phyloP scores from a whole-genome alignment of 2,329 filamentous ascomycete species.

The Mariannaea sp. region DNA sequence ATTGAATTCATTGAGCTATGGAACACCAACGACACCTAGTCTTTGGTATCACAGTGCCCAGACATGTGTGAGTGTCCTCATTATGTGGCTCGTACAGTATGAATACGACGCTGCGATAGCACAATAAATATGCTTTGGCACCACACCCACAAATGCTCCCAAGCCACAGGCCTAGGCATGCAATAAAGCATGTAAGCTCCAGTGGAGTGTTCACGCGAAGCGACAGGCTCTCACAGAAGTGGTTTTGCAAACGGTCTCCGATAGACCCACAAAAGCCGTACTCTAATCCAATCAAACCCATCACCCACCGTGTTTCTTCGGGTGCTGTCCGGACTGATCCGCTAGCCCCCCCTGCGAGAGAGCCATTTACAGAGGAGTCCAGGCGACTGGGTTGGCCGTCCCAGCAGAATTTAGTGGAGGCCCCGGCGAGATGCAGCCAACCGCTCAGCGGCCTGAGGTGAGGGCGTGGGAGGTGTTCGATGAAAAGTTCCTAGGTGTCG shows the following conservation, averaged over 20 bases:
- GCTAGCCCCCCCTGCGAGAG: conserved; percentile 14
- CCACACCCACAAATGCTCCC: no score
- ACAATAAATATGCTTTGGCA: no score
- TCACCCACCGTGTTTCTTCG: conserved; percentile 9
- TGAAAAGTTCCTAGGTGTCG: conserved; percentile 37
- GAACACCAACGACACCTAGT: no score
- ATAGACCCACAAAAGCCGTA: not conserved
- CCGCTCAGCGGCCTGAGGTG: conserved; percentile 1
- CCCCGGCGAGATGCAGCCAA: conserved; percentile 27
- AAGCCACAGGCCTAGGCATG: not conserved
- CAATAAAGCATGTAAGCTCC: conserved; percentile 7
- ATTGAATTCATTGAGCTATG: no score
- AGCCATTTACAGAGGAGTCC: not conserved
- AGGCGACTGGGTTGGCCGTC: not conserved
- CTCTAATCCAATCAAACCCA: conserved; percentile 19
- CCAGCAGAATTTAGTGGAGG: conserved; percentile 9
- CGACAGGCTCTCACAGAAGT: no score
- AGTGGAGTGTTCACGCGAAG: conserved; percentile 7
- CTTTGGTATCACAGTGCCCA: no score
- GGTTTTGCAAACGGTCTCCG: not conserved
- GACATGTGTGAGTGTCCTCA: no score
- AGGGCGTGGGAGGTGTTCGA: conserved; percentile 4
- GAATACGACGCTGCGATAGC: no score
- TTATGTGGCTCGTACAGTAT: no score
- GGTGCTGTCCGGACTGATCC: conserved; percentile 29